Conservation (phyloP, 768 basidiomycete genomes). For the Fomitopsis pulvina region DNA sequence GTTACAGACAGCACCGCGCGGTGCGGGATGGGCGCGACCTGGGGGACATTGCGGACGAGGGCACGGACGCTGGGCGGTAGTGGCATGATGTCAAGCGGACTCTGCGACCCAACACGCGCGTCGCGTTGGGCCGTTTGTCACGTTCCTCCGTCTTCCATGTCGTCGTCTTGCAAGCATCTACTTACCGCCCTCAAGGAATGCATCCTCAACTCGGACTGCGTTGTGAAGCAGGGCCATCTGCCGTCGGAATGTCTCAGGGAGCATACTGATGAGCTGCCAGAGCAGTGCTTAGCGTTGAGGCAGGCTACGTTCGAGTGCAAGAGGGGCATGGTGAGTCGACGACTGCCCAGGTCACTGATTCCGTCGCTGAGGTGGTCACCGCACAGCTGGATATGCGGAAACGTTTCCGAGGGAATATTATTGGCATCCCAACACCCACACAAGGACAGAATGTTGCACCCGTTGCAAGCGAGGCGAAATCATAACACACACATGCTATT, state of each 20-base stretch:
- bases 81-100: constrained; percentile 11
- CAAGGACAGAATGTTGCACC: not conserved
- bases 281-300: constrained; percentile 71
- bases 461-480: not conserved
- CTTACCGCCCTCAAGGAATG: constrained; percentile 78
- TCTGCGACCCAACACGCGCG: not conserved
- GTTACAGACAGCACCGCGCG: constrained; percentile 68
- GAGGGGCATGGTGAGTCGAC: constrained; percentile 66
- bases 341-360: not conserved
- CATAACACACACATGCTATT: not conserved
- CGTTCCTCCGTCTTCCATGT: constrained; percentile 43
- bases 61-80: constrained; percentile 36
- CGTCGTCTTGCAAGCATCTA: constrained; percentile 74
- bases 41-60: constrained; percentile 36
- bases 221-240: constrained; percentile 66
- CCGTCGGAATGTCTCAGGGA: constrained; percentile 82
- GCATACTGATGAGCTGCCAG: constrained; percentile 70
- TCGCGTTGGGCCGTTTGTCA: not conserved
- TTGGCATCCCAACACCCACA: not conserved
- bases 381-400: constrained; percentile 25
- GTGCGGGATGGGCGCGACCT: constrained; percentile 54
- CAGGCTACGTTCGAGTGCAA: constrained; percentile 89
- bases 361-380: not conserved
- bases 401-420: constrained; percentile 22
- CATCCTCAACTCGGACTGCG: constrained; percentile 81